phyloP scores from a whole-genome alignment of 805 yeast genomes.

The Monosporozyma aerobia region DNA sequence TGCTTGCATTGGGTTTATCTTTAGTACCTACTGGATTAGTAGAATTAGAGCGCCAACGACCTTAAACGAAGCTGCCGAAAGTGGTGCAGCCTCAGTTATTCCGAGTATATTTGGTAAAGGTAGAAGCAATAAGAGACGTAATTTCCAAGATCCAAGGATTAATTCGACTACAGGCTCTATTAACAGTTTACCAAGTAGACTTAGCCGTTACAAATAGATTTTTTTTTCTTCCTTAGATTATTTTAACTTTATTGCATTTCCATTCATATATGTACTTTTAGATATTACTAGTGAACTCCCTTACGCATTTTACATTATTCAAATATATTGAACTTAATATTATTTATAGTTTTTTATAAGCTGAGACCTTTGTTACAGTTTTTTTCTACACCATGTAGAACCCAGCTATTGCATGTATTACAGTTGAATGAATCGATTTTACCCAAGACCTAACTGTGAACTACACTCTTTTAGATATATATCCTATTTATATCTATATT shows the following conservation, averaged over 20 bases:
- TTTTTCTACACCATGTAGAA: no score
- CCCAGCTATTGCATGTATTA: no score
- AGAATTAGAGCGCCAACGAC: constrained; percentile 23
- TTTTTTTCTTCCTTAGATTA: background rate
- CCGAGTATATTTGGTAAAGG: constrained; percentile 17
- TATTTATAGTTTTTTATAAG: no score
- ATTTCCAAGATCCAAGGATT: constrained; percentile 1
- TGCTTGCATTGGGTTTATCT: constrained; percentile 32
- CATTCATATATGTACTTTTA: background rate
- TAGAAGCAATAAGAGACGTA: constrained; percentile 3
- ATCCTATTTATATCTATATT: no score
- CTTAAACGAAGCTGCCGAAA: constrained; percentile 28
- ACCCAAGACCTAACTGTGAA: no score
- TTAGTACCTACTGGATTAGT: constrained; percentile 37
- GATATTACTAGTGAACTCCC: background rate
- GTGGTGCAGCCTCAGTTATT: constrained; percentile 30
- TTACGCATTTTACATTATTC: background rate
- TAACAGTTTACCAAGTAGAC: constrained; percentile 16
- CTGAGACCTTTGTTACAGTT: no score
- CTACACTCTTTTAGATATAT: no score
- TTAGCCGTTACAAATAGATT: constrained; percentile 13
- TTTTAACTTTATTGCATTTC: background rate
- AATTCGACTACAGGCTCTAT: constrained; percentile 9
- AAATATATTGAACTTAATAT: background rate
- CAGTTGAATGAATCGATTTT: no score